Conservation (phyloP, 257 asterid species). For the Eustoma russellianum region DNA sequence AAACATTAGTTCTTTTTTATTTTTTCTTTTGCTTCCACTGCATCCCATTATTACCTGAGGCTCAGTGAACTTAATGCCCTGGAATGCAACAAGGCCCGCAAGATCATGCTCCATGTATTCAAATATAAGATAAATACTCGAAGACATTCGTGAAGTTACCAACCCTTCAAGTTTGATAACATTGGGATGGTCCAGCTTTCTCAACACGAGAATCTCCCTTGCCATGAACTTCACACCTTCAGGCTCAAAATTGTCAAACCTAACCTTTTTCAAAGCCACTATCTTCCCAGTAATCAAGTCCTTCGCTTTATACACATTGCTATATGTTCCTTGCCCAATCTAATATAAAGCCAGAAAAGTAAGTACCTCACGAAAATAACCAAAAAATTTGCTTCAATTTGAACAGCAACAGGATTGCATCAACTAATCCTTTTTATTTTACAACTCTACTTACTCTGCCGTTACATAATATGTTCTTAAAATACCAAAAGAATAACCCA, state of each 20-base stretch:
- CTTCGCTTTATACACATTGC: constrained; percentile 87
- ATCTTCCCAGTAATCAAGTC: constrained; percentile 79
- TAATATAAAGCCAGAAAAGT: constrained; percentile 7
- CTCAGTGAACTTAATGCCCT: constrained; percentile 51
- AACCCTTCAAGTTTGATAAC: constrained; percentile 86
- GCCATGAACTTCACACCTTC: constrained; percentile 86
- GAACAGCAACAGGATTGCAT: too few species aligned
- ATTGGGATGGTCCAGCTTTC: constrained; percentile 74
- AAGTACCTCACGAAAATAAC: background rate
- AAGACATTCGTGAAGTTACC: constrained; percentile 80
- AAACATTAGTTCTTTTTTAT: background rate
- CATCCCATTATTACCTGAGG: constrained; percentile 47
- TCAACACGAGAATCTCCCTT: constrained; percentile 65
- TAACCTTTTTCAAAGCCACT: constrained; percentile 86
- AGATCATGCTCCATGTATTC: constrained; percentile 99
- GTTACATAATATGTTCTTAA: too few species aligned
- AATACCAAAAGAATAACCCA: too few species aligned
- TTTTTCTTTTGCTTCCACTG: background rate
- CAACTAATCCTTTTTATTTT: too few species aligned
- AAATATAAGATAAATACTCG: constrained; percentile 78
- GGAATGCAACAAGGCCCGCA: constrained; percentile 75
- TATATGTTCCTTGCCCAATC: constrained; percentile 96
- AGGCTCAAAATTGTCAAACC: constrained; percentile 68
- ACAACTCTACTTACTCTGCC: too few species aligned
- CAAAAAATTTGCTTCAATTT: too few species aligned